Percentiles rank a stretch among this genome's conserved stretches.
Evolutionary conservation across 768 basidiomycete genomes (phyloP).

Genomic region (Calvatia gigantea): DNA sequence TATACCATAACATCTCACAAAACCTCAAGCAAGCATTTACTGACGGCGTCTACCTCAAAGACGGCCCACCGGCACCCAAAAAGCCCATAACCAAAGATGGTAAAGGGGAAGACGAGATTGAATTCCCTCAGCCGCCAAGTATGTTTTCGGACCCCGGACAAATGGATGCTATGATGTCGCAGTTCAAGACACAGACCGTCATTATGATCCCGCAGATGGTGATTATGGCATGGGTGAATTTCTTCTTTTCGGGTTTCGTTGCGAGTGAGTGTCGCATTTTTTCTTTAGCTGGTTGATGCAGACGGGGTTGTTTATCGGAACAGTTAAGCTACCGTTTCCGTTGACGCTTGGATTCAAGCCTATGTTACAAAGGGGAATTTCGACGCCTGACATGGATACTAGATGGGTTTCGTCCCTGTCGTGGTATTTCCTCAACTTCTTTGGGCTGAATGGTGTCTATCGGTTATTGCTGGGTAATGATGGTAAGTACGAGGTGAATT

Average conservation of each 20-base stretch:
- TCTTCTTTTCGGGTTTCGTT: slow-evolving; percentile 99
- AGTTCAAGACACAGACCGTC: slow-evolving; percentile 98
- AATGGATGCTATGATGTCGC: slow-evolving; percentile 99
- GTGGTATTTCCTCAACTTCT: slow-evolving; percentile 99
- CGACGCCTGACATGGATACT: slow-evolving; percentile 96
- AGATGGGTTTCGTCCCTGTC: slow-evolving; percentile 98
- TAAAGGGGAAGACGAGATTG: slow-evolving; percentile 32
- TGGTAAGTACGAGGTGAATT: slow-evolving; percentile 44
- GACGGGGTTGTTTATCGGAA: neutral
- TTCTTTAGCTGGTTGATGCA: neutral
- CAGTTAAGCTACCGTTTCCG: slow-evolving; percentile 96
- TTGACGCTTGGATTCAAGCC: slow-evolving; percentile 96
- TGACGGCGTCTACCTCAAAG: slow-evolving; percentile 82
- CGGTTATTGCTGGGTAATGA: slow-evolving; percentile 88
- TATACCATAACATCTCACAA: slow-evolving; percentile 73
- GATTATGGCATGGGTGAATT: slow-evolving; percentile 99
- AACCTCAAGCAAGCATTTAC: slow-evolving; percentile 69
- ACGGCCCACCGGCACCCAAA: slow-evolving; percentile 52
- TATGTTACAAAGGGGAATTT: slow-evolving; percentile 94
- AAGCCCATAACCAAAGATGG: slow-evolving; percentile 30
- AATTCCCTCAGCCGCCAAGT: slow-evolving; percentile 54
- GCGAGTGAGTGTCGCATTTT: slow-evolving; percentile 64
- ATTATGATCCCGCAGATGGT: slow-evolving; percentile 99
- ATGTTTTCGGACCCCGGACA: slow-evolving; percentile 85
- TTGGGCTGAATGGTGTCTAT: slow-evolving; percentile 95